Conservation (phyloP, 2,329 filamentous ascomycete genomes). For the Hymenoscyphus fraxineus region DNA sequence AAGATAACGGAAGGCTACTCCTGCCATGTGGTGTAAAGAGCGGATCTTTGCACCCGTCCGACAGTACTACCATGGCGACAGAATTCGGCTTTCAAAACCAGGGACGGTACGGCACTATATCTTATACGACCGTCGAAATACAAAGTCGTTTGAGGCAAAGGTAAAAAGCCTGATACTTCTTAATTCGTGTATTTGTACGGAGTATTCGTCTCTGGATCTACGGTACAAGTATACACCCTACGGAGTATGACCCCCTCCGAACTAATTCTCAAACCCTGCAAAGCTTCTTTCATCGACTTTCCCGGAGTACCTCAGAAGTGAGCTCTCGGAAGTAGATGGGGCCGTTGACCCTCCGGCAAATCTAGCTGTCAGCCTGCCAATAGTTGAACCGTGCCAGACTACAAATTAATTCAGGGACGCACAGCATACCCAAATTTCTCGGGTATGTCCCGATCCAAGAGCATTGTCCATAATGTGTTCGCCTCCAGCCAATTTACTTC, state of each 20-base stretch:
- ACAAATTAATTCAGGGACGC: not conserved
- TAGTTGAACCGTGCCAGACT: not conserved
- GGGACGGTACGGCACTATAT: too few species aligned
- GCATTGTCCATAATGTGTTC: not conserved
- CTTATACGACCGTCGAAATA: too few species aligned
- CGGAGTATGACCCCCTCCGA: not conserved
- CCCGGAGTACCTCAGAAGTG: not conserved
- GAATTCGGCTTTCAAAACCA: too few species aligned
- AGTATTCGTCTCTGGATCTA: too few species aligned
- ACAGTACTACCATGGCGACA: too few species aligned
- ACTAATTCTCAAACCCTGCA: not conserved
- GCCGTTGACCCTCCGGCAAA: not conserved
- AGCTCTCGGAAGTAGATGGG: not conserved
- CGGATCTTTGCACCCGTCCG: not conserved
- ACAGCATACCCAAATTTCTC: not conserved
- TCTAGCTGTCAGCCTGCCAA: not conserved
- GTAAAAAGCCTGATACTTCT: not conserved
- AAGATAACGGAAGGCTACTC: not conserved
- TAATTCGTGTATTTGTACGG: not conserved
- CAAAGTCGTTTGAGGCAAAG: too few species aligned
- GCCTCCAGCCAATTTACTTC: not conserved
- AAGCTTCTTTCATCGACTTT: not conserved
- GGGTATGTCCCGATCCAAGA: not conserved
- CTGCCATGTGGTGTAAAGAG: not conserved
- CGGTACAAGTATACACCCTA: too few species aligned